A percentile compares a stretch with the other conserved stretches of the same genome.
These are phyloP conservation scores for Cytospora schulzeri DNA, from an alignment of 2,329 filamentous ascomycete genomes.

Conservation along the genomic window DNA sequence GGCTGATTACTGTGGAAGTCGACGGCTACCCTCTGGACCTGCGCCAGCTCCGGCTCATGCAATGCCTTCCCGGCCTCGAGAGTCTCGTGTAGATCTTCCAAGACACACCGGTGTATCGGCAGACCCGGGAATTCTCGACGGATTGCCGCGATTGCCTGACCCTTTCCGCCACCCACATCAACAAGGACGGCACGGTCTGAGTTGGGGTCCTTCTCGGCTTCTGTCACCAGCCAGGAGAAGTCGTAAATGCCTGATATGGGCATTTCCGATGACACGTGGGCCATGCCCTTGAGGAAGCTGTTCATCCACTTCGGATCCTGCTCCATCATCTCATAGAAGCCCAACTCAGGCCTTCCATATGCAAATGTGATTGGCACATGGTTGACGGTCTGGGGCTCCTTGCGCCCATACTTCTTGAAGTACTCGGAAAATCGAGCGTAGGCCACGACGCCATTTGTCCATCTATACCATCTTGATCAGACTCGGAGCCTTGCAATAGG, in stretches of 20 bases:
- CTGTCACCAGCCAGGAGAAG: slow-evolving; percentile 31
- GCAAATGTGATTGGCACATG: slow-evolving; percentile 34
- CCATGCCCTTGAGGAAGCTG: slow-evolving; percentile 36
- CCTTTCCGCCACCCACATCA: slow-evolving; percentile 38
- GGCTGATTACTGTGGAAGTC: slow-evolving; percentile 37
- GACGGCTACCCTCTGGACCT: slow-evolving; percentile 32
- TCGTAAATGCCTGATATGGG: slow-evolving; percentile 36
- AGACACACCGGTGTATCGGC: slow-evolving; percentile 32
- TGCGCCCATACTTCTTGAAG: slow-evolving; percentile 33
- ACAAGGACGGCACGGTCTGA: slow-evolving; percentile 33
- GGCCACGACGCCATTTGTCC: slow-evolving; percentile 30
- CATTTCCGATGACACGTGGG: slow-evolving; percentile 30
- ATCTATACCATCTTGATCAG: slow-evolving; percentile 27
- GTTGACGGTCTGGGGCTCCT: slow-evolving; percentile 32
- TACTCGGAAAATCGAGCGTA: slow-evolving; percentile 29
- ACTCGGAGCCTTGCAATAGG: neutral
- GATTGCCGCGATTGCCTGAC: slow-evolving; percentile 35
- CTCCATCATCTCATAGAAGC: slow-evolving; percentile 33
- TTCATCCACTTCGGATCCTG: slow-evolving; percentile 30
- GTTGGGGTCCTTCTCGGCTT: slow-evolving; percentile 17
- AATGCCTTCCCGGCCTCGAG: slow-evolving; percentile 29
- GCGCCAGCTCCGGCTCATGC: slow-evolving; percentile 29
- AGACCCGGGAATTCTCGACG: slow-evolving; percentile 30
- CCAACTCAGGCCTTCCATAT: slow-evolving; percentile 32
- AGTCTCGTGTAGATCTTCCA: slow-evolving; percentile 37